Base-by-base conservation (phyloP, 2,329 filamentous ascomycete species). In the Endoconidiophora polonica region DNA sequence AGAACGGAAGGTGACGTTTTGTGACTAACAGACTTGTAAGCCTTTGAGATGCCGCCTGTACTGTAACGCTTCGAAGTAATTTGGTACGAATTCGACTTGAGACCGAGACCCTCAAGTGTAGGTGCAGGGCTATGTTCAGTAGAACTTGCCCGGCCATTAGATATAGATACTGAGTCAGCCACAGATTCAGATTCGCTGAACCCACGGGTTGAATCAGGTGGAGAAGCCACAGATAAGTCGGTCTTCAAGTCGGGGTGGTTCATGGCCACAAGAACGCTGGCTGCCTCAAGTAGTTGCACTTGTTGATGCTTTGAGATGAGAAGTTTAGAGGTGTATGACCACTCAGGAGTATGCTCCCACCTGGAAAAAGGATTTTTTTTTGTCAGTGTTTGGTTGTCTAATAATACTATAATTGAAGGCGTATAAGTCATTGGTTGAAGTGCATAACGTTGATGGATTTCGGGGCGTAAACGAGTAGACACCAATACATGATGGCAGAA, bases 271-370 rank as follows among this genome's bases (percentile, higher is more conserved):
- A 98, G 72, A 48, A 96, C 91, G n/a, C 87, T 94, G 38, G 91
- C 91, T 39, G 91, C 91, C 67, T 98, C 91, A 54, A 98, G 76
- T 54, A 98, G 76, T 66, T 98, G 91, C 48, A 98, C 91, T 70
- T 98, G 91, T 68, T 98, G 91, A 66, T 98, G 91, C 74, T 98
- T 98, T 59, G 90, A 96, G 59, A 98, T 96, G 63, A 96, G 80
- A 62, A 96, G 74, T 69, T 96, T 96, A 59, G 91, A 96, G 50
- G 91, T 98, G 64, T 83, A 82, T 48, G 88, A 85, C 91, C 91
- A 98, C 70, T 94, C 86, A 58, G 91, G 90, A 65, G 93, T 94
- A 68, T 98, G 91, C 71, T 98, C 91, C 91, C 91, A 98, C 75
- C 90, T 98, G 77, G 20, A 65, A 62, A 61, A 36, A 49, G 57